Evolutionary conservation across 148 eudicot species (phyloP).

Genomic region (Amaranthus palmeri): DNA sequence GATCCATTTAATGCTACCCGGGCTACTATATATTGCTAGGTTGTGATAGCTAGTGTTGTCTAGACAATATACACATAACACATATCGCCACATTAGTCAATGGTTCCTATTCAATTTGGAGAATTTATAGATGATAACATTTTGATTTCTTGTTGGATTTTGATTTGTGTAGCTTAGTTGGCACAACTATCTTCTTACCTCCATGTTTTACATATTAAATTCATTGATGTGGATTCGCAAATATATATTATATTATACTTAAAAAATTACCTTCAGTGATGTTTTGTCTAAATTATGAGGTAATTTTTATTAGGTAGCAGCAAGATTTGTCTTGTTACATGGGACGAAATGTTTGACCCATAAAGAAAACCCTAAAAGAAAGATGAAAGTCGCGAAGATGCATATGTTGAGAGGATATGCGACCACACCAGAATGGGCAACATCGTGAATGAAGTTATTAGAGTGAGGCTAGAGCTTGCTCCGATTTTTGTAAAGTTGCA

Average conservation of each 20-base stretch:
- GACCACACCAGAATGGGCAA: too few relatives aligned
- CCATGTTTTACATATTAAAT: too few relatives aligned
- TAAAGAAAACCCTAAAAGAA: too few relatives aligned
- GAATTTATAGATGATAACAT: slow-evolving; percentile 11
- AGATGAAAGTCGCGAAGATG: too few relatives aligned
- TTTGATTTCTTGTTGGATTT: background rate
- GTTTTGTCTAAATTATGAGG: background rate
- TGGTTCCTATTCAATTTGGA: slow-evolving; percentile 16
- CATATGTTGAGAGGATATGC: too few relatives aligned
- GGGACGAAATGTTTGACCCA: too few relatives aligned
- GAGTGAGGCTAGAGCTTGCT: too few relatives aligned
- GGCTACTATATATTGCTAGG: background rate
- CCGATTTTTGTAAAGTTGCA: too few relatives aligned
- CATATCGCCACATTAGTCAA: background rate
- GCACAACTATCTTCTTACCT: slow-evolving; percentile 5
- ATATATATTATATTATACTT: slow-evolving; percentile 7
- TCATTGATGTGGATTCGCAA: slow-evolving; percentile 22
- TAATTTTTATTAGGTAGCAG: background rate
- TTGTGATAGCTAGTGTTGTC: background rate
- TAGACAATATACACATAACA: background rate
- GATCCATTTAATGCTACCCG: background rate
- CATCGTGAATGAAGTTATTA: too few relatives aligned
- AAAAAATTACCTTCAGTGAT: background rate
- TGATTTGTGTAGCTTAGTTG: slow-evolving; percentile 14
- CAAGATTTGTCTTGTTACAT: too few relatives aligned